Evolutionary conservation across 148 eudicot species (phyloP), one percentile per base, ranked within the genome.

Genomic region (Nyssa sinensis): DNA sequence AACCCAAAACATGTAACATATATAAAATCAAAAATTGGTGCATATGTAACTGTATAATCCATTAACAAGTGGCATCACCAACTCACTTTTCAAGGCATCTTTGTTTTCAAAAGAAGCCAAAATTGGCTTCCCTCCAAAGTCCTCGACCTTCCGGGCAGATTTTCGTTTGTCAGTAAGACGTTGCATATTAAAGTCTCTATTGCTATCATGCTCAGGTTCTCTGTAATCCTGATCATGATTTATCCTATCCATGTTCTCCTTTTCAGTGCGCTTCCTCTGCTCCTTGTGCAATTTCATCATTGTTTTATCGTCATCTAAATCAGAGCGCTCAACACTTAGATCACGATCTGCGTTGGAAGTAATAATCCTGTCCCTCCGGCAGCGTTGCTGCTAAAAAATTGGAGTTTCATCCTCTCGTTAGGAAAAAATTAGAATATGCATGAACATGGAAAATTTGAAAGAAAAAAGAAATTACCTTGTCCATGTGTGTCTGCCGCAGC

Each of bases 71-170:
- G 65, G 23, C 37, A 75, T 27, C 61, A 79, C 25, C 17, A 37
- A 87, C 98, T 89, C 86, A 96, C 99, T 91, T 81, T 84, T 96
- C 75, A 89, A 57, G 47, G 87, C 80, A 86, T 81, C 85, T 87
- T 89, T 93, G 77, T 96, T 98, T 47, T 89, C 91, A 78, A 76
- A 73, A 55, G 91, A 66, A 32, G 76, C 84, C 80, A 69, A 35
- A 65, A 39, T 71, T 28, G 81, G 73, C 65, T 62, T 75, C 63
- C 79, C 79, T 70, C 90, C 86, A 79, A 83, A 84, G 53, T 84
- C 89, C 35, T 90, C 94, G 69, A 77, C 90, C 87, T 90, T 90
- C 51, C 80, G 81, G 27, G 86, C 71, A 84, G 85, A 80, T 83
- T 90, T 92, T 73, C 78, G 81, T 86, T 88, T 95, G 34, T 92